phyloP scores from a whole-genome alignment of 257 asterid genomes.

The Euphrasia confusa region DNA sequence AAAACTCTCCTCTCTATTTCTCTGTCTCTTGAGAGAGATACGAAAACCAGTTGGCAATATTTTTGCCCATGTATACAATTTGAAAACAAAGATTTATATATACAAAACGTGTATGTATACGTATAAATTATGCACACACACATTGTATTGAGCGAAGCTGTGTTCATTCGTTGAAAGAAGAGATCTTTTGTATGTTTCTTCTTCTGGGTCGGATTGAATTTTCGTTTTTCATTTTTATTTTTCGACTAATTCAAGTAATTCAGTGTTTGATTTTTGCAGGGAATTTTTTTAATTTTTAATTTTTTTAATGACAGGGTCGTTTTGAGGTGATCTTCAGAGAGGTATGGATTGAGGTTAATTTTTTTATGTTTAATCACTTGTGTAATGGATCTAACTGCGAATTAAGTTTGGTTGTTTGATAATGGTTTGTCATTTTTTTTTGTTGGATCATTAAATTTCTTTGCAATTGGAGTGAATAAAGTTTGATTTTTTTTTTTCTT shows the following conservation, averaged over 20 bases:
- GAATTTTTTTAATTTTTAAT: slow-evolving; percentile 12
- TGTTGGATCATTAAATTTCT: slow-evolving; percentile 26
- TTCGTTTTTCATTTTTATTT: slow-evolving; percentile 12
- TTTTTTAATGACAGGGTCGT: slow-evolving; percentile 15
- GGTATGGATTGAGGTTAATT: slow-evolving; percentile 38
- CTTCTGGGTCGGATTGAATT: slow-evolving; percentile 8
- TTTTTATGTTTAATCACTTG: slow-evolving; percentile 1
- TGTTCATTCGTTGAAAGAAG: slow-evolving; percentile 25
- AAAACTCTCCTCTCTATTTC: slow-evolving; percentile 27
- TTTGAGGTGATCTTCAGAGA: slow-evolving; percentile 47
- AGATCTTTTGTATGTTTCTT: slow-evolving; percentile 14
- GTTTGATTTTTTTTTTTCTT: slow-evolving; percentile 25
- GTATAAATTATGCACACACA: slow-evolving; percentile 22
- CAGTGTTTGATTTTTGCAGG: slow-evolving; percentile 30
- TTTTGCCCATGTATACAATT: slow-evolving; percentile 20
- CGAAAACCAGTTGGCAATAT: slow-evolving; percentile 20
- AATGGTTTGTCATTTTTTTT: slow-evolving; percentile 13
- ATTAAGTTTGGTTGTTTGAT: slow-evolving; percentile 32
- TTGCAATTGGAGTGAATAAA: slow-evolving; percentile 41
- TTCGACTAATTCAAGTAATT: slow-evolving; percentile 46
- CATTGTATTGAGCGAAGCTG: slow-evolving; percentile 25
- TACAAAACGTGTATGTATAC: slow-evolving; percentile 22
- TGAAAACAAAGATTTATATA: slow-evolving; percentile 8
- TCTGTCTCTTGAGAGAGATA: slow-evolving; percentile 15
- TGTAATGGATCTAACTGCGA: slow-evolving; percentile 46